phyloP scores from a whole-genome alignment of 1,284 basidiomycete species.

The Trametes hirsuta region DNA sequence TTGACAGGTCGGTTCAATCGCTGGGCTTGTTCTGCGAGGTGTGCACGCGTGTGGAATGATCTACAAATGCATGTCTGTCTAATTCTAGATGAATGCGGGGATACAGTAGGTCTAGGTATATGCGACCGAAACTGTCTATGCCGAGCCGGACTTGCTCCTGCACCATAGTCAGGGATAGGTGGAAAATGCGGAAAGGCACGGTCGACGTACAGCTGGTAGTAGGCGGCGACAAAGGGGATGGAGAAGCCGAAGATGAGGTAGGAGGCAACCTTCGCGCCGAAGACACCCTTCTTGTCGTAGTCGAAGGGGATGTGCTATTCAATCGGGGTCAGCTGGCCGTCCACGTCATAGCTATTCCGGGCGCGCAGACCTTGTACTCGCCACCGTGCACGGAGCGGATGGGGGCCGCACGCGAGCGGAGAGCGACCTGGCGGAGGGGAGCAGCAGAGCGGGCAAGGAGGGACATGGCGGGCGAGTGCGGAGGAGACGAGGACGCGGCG shows the following conservation, averaged over 20 bases:
- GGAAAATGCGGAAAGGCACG: neutral
- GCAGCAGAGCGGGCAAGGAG: conserved; percentile 35
- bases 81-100: conserved; percentile 11
- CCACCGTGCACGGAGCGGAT: conserved; percentile 35
- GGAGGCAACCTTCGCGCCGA: conserved; percentile 58
- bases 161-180: conserved; percentile 4
- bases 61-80: conserved; percentile 9
- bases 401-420: conserved; percentile 30
- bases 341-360: conserved; percentile 1
- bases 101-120: conserved; percentile 25
- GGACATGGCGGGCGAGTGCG: conserved; percentile 28
- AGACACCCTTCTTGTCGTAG: conserved; percentile 55
- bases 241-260: conserved; percentile 64
- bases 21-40: neutral
- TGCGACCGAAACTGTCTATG: conserved; percentile 16
- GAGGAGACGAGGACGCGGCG: neutral
- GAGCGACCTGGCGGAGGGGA: conserved; percentile 34
- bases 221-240: conserved; percentile 67
- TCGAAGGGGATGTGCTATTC: conserved; percentile 73
- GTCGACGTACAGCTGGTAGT: conserved; percentile 65
- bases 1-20: neutral
- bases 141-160: conserved; percentile 27
- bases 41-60: neutral
- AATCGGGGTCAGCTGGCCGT: conserved; percentile 1
- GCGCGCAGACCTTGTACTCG: conserved; percentile 60